phyloP scores from a whole-genome alignment of 2,329 filamentous ascomycete genomes.

The Eutypella sp. region DNA sequence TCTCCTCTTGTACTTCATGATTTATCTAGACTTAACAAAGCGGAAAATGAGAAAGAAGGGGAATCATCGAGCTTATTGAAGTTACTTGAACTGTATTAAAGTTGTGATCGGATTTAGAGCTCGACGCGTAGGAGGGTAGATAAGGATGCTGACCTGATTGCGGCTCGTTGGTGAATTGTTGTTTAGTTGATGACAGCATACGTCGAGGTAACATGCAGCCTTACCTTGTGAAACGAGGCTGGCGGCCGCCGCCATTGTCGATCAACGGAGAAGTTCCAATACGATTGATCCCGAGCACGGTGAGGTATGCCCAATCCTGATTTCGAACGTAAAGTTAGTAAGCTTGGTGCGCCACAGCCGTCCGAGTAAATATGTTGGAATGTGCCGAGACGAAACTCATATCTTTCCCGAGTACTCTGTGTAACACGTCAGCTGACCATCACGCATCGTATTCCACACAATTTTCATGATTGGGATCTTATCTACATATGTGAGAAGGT shows the following conservation, averaged over 20 bases:
- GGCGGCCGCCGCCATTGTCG: background rate
- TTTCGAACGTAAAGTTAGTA: background rate
- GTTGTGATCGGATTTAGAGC: too few species aligned
- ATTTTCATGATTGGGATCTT: too few species aligned
- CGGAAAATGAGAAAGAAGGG: background rate
- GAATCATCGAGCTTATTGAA: background rate
- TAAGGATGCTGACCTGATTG: background rate
- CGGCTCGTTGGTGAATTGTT: background rate
- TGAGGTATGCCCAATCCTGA: background rate
- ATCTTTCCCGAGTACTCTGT: background rate
- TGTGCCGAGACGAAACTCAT: background rate
- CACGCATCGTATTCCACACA: too few species aligned
- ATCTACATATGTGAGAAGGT: too few species aligned
- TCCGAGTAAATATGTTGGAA: background rate
- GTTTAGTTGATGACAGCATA: background rate
- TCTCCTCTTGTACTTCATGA: slow-evolving; percentile 2
- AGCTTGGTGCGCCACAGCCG: background rate
- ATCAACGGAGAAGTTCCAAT: background rate
- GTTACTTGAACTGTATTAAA: too few species aligned
- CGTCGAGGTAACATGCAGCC: background rate
- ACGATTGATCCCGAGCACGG: background rate
- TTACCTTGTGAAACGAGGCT: background rate
- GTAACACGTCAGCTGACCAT: background rate
- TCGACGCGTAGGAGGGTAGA: too few species aligned
- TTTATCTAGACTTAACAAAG: background rate